These are phyloP conservation scores for Botrytis fragariae DNA, from an alignment of 2,329 filamentous ascomycete species.

Conservation along the genomic window DNA sequence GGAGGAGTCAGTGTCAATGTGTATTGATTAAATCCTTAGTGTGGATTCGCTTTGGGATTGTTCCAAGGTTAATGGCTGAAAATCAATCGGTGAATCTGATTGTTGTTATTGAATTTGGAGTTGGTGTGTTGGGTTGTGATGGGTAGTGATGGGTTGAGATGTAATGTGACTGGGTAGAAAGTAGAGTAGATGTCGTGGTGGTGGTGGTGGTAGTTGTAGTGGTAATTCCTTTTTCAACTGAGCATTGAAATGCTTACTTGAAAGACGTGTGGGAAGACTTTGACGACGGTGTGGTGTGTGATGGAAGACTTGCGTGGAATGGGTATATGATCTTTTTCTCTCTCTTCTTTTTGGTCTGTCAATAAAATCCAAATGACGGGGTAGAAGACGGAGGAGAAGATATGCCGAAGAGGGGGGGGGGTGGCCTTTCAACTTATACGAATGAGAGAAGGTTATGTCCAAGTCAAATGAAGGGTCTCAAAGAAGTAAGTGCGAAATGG, in stretches of 20 bases:
- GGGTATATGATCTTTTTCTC: background rate
- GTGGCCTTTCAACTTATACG: slow-evolving; percentile 29
- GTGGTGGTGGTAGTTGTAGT: background rate
- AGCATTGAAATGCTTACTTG: background rate
- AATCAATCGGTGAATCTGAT: background rate
- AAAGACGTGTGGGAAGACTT: background rate
- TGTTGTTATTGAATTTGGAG: background rate
- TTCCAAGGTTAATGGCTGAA: background rate
- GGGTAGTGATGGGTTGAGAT: background rate
- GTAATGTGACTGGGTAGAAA: background rate
- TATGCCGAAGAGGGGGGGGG: slow-evolving; percentile 29
- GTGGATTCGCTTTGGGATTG: background rate
- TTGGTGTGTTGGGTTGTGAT: background rate
- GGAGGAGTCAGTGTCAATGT: background rate
- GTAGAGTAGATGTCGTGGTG: no score
- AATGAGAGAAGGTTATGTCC: background rate
- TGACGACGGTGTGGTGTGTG: background rate
- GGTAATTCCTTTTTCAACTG: background rate
- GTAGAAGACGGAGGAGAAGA: slow-evolving; percentile 29
- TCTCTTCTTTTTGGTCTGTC: background rate
- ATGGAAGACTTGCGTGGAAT: background rate
- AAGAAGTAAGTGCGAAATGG: background rate
- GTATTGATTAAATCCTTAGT: background rate
- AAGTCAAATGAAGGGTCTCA: background rate
- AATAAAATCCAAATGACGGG: slow-evolving; percentile 24